These are phyloP conservation scores for Cryptococcus sp. DNA, from an alignment of 1,284 basidiomycete genomes.

Conservation along the genomic window DNA sequence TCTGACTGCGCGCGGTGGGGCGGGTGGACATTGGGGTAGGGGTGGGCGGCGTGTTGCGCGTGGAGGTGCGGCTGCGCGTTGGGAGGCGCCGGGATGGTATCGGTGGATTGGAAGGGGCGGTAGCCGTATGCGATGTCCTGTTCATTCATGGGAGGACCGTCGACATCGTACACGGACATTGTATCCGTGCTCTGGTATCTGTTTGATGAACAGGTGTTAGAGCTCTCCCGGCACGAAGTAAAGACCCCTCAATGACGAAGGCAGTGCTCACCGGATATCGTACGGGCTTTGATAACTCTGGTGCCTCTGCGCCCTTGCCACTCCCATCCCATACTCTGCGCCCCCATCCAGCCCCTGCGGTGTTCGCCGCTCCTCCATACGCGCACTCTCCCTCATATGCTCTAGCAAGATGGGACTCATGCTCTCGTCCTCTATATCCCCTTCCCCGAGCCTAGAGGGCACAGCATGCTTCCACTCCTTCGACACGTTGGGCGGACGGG, in stretches of 20 bases:
- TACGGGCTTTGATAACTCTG: constrained; percentile 31
- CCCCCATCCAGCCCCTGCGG: background rate
- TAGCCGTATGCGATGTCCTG: constrained; percentile 16
- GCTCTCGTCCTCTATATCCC: constrained; percentile 18
- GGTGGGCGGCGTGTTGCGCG: background rate
- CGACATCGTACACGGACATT: constrained; percentile 33
- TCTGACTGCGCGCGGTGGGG: background rate
- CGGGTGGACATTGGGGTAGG: background rate
- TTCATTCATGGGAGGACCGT: constrained; percentile 11
- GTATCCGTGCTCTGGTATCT: constrained; percentile 24
- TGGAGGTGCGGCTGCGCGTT: background rate
- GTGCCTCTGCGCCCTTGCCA: constrained; percentile 2
- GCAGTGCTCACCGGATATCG: constrained; percentile 27
- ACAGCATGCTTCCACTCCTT: constrained; percentile 9
- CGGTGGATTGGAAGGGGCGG: constrained; percentile 5
- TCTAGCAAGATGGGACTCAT: constrained; percentile 18
- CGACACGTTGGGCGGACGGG: background rate
- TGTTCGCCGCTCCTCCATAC: background rate
- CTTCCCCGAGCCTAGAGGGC: background rate
- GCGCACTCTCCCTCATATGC: background rate
- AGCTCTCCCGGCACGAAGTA: background rate
- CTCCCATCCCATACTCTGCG: too few species aligned
- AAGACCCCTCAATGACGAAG: background rate
- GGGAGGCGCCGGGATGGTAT: background rate
- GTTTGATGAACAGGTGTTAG: background rate